These are phyloP conservation scores for Sphagnum fallax DNA, from an alignment of 228 moss, liverwort and hornwort species.

Conservation along the genomic window DNA sequence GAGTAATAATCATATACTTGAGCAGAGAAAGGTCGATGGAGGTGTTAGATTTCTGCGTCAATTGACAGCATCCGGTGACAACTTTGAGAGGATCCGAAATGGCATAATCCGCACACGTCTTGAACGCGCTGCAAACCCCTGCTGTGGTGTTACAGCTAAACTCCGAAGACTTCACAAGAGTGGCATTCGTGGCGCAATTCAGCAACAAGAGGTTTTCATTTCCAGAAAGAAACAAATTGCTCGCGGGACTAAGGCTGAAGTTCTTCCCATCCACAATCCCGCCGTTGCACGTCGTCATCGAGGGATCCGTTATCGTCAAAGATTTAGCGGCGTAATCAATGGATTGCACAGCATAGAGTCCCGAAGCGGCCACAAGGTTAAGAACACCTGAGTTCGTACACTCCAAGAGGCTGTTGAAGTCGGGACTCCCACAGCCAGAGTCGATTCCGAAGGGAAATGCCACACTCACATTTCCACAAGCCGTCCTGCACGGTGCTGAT, in stretches of 20 bases:
- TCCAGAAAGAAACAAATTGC: constrained; percentile 11
- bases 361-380: constrained; percentile 15
- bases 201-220: constrained; percentile 21
- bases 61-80: constrained; percentile 19
- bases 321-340: constrained; percentile 12
- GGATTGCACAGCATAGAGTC: constrained; percentile 17
- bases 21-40: constrained; percentile 29
- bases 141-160: constrained; percentile 28
- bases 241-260: constrained; percentile 6
- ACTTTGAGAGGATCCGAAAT: constrained; percentile 16
- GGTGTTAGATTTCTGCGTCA: constrained; percentile 21
- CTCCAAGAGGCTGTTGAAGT: constrained; percentile 6
- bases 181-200: constrained; percentile 28
- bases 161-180: constrained; percentile 14
- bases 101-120: constrained; percentile 31
- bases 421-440: constrained; percentile 19
- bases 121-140: constrained; percentile 27
- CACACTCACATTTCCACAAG: constrained; percentile 14
- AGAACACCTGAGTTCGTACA: constrained; percentile 15
- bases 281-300: constrained; percentile 35
- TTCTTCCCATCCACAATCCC: constrained; percentile 26
- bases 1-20: constrained; percentile 11
- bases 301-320: constrained; percentile 8
- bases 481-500: constrained; percentile 11
- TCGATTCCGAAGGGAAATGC: constrained; percentile 25